Evolutionary conservation across 441 rosid genomes (phyloP), one percentile per base, ranked within the genome.

Genomic region (Theobroma grandiflorum): DNA sequence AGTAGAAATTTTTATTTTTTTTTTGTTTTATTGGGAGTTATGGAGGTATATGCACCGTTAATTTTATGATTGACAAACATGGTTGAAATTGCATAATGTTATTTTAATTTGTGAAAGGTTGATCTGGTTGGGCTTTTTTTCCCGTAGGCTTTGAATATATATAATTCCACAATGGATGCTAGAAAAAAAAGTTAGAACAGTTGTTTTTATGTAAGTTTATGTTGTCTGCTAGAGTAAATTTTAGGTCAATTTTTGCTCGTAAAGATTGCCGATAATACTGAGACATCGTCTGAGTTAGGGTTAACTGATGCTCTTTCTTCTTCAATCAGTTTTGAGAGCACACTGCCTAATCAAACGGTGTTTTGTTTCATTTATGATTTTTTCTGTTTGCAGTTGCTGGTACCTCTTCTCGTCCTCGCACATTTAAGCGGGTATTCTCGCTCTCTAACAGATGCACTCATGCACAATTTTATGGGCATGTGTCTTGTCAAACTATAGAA

Each of bases 331-430:
- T 9, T 3, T 22, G n/a, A 35, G 53, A 10, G 49, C 22, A 45
- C 55, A 74, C 12, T 62, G 70, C 78, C 57, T 75, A 26, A 8
- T 37, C n/a, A 43, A 45, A 61, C 38, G n/a, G 5, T n/a, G 7
- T 20, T 45, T 74, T 47, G 6, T 33, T 37, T n/a, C 53, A 8
- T 16, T 50, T 57, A 68, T 66, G 22, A 50, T 55, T 76, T 62
- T 35, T 6, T 61, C 11, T 84, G 47, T 68, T 68, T 91, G 87
- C 89, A 95, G 99, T 87, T 89, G 94, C 99, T 45, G 99, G 99
- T 57, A 92, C 95, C 68, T 94, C 99, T 50, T 64, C 91, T 3
- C 98, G 98, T 38, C 98, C 98, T 81, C 92, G 94, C 15, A 87
- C 95, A 20, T 97, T 97, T 84, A 95, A 86, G 82, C 86, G 82